Base-by-base conservation (phyloP, 495 filamentous ascomycete species). In the Aspergillus ellipticus region DNA sequence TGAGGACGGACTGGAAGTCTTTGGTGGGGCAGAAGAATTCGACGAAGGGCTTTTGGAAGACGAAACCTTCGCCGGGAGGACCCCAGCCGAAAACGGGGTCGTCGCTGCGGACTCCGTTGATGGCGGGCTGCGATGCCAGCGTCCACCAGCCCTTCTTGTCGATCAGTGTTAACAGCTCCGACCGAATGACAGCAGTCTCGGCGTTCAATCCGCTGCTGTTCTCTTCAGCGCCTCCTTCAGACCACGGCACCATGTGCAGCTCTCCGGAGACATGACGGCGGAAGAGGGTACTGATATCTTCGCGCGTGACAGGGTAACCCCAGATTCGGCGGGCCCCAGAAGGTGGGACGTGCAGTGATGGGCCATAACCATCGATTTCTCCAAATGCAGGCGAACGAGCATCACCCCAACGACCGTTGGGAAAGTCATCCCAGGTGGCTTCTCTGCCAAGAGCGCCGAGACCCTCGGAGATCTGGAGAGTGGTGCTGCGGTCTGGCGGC, bases 391-490 rank as follows among this genome's bases (percentile, higher is more conserved):
- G 87, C 15, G 88, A 92, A 22, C 86, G 80, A 3, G 93, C 90
- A 66, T 97, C 93, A 66, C 94, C 94, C 86, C 93, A 98, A 43
- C 94, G 84, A 22, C 94, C 95, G 78, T 98, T 98, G 51, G 95
- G 94, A 74, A 87, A 98, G 73, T 98, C 94, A 67, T 98, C 94
- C 94, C 94, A 98, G 6, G 94, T 97, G 20, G 95, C 95, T 74
- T 97, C 95, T 56, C 95, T 80, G 29, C 93, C 94, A 11, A 96
- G 79, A n/a, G 88, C 77, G 37, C 92, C 92, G 59, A 93, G 84
- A 3, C 92, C 92, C 76, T 96, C 91, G 0, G 92, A 95, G 51
- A 96, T 96, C 17, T 90, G 89, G 16, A 97, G 82, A 4, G 91
- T 93, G 61, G 89, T 92, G 45, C 86, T 86, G 41, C 88, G 81